phyloP scores from a whole-genome alignment of 164 flowering plant species.

The Nymphaea thermarum region DNA sequence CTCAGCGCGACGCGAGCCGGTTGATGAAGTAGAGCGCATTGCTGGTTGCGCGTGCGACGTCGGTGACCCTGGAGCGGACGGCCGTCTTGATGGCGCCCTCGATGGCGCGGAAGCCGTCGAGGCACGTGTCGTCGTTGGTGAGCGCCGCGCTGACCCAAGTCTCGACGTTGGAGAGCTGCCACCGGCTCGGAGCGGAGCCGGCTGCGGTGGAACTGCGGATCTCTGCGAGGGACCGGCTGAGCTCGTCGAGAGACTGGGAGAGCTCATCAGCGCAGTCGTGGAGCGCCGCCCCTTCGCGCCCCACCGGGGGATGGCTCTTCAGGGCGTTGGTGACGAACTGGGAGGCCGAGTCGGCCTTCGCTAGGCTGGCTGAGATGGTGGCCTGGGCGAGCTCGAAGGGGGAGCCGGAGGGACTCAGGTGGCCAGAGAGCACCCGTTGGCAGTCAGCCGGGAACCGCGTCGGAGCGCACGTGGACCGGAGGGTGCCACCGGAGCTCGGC shows the following conservation, averaged over 20 bases:
- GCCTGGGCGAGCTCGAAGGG: slow-evolving; percentile 52
- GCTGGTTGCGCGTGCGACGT: slow-evolving; percentile 56
- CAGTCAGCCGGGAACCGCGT: slow-evolving; percentile 63
- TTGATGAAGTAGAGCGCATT: slow-evolving; percentile 66
- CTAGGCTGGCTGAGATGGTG: slow-evolving; percentile 51
- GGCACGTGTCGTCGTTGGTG: slow-evolving; percentile 68
- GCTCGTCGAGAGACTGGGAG: slow-evolving; percentile 45
- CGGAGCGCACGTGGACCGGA: slow-evolving; percentile 40
- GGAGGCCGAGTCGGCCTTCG: slow-evolving; percentile 26
- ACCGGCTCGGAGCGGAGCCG: slow-evolving; percentile 23
- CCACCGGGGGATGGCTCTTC: not conserved
- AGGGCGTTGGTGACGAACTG: slow-evolving; percentile 12
- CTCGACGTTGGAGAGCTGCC: slow-evolving; percentile 58
- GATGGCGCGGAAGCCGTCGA: slow-evolving; percentile 44
- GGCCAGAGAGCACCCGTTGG: slow-evolving; percentile 6
- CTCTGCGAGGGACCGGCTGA: slow-evolving; percentile 35
- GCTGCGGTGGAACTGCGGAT: slow-evolving; percentile 8
- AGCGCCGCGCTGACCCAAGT: slow-evolving; percentile 80
- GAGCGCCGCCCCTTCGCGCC: slow-evolving; percentile 30
- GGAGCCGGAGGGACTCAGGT: slow-evolving; percentile 1
- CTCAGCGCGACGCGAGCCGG: slow-evolving; percentile 18
- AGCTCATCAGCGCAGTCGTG: slow-evolving; percentile 57
- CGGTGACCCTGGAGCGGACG: slow-evolving; percentile 30
- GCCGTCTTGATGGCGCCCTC: slow-evolving; percentile 30
- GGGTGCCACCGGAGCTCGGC: slow-evolving; percentile 18